Base-by-base conservation (phyloP, 441 rosid genomes). In the Kokia cookei region DNA sequence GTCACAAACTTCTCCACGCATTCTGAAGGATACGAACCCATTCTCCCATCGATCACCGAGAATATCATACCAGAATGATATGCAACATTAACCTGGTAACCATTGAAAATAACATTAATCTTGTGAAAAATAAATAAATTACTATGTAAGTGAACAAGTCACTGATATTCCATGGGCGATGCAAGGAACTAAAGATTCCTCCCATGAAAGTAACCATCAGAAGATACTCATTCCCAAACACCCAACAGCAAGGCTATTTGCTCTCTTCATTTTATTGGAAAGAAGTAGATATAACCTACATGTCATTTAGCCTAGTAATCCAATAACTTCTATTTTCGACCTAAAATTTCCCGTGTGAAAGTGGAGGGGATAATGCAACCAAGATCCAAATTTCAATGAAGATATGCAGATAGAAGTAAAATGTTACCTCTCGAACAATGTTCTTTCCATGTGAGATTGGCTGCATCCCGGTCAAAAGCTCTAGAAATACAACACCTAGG, bases 391-490 rank as follows among this genome's bases (percentile, higher is more conserved):
- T 42, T 45, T 45, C 57, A 37, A 63, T 8, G 17, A 62, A 63
- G 62, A 63, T 29, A 32, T 62, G 62, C 29, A 1, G 53, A 66
- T 12, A 27, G 6, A 66, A 14, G 22, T 24, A 67, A 45, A 58
- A 42, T 43, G 29, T 82, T 84, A 95, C 99, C 98, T 96, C 98
- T 26, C 98, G 86, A 59, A 93, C 98, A 72, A 96, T 89, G 90
- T 96, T 96, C 81, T 93, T 93, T 24, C 99, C 99, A 76, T 86
- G 98, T 15, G 93, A 86, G 74, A 96, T 93, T 7, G 98, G 94
- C 1, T 89, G 98, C 98, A 89, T 88, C 71, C 98, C 99, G 0
- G 99, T 96, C 78, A 93, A 77, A 22, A 96, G 92, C 86, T 96
- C 99, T 35, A 96, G 73, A 74, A 93, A 93, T 65, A 96, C 99